Conservation (phyloP, 169 alveolate genomes). For the Neospora caninum region DNA sequence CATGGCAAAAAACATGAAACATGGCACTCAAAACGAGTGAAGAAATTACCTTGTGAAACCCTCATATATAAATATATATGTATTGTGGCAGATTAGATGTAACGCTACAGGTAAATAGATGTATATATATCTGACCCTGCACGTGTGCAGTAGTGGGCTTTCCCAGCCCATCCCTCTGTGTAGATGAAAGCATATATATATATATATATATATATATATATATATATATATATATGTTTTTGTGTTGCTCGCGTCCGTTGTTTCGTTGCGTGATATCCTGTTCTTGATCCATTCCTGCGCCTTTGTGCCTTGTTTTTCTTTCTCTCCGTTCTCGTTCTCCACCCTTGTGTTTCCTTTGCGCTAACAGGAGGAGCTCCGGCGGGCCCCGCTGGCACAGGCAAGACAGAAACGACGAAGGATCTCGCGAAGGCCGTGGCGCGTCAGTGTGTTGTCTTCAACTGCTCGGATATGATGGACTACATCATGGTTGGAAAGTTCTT, state of each 20-base stretch:
- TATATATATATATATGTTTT: neutral
- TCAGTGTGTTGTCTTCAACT: conserved; percentile 96
- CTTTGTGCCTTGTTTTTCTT: neutral
- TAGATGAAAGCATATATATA: neutral
- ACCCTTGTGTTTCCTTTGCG: neutral
- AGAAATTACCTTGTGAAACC: no score
- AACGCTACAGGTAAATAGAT: neutral
- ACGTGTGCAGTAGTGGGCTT: neutral
- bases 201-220: neutral
- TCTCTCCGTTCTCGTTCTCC: neutral
- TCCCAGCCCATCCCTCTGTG: neutral
- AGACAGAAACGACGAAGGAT: conserved; percentile 97
- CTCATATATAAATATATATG: no score
- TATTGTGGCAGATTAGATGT: no score
- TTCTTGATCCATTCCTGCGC: neutral
- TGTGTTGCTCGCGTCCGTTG: neutral
- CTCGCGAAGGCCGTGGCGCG: conserved; percentile 95
- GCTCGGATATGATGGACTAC: conserved; percentile 96
- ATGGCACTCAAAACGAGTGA: no score
- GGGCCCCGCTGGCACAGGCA: conserved; percentile 99
- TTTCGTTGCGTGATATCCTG: neutral
- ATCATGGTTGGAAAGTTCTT: conserved; percentile 95
- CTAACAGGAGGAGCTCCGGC: conserved; percentile 90
- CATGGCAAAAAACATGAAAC: no score
- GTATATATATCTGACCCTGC: neutral